Percentiles rank a stretch among this genome's conserved stretches.
phyloP scores from a whole-genome alignment of 169 alveolate species.

The Pseudocohnilembus persalinus region DNA sequence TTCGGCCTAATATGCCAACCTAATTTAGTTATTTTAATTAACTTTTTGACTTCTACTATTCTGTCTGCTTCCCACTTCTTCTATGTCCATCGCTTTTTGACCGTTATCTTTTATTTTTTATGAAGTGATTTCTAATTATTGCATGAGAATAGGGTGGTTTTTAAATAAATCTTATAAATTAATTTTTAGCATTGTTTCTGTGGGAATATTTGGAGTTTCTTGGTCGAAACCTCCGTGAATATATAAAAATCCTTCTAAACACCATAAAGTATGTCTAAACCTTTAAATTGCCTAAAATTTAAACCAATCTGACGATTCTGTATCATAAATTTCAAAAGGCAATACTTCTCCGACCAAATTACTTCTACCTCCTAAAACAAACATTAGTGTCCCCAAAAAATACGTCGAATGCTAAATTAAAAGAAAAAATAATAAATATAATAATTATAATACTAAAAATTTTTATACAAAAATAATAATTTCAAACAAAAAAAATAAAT shows the following conservation, averaged over 20 bases:
- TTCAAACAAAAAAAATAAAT: too few relatives aligned
- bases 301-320: slow-evolving; percentile 95
- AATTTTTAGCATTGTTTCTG: slow-evolving; percentile 64
- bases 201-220: slow-evolving; percentile 93
- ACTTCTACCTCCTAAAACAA: slow-evolving; percentile 95
- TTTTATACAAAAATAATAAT: too few relatives aligned
- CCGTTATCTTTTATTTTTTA: neutral
- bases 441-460: too few relatives aligned
- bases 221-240: slow-evolving; percentile 96
- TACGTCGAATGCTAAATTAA: slow-evolving; percentile 4
- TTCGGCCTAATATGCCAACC: slow-evolving; percentile 55
- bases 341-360: slow-evolving; percentile 89
- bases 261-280: slow-evolving; percentile 94
- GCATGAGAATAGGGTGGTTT: slow-evolving; percentile 28
- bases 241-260: slow-evolving; percentile 84
- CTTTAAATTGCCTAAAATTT: slow-evolving; percentile 90
- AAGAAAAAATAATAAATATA: neutral
- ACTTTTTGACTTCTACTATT: neutral
- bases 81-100: neutral
- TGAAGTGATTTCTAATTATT: slow-evolving; percentile 17
- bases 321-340: slow-evolving; percentile 93
- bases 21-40: slow-evolving; percentile 37
- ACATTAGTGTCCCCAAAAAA: slow-evolving; percentile 19
- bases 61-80: slow-evolving; percentile 3
- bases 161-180: slow-evolving; percentile 45